Base-by-base conservation (phyloP, 2,329 filamentous ascomycete genomes). In the Xylaria multiplex region DNA sequence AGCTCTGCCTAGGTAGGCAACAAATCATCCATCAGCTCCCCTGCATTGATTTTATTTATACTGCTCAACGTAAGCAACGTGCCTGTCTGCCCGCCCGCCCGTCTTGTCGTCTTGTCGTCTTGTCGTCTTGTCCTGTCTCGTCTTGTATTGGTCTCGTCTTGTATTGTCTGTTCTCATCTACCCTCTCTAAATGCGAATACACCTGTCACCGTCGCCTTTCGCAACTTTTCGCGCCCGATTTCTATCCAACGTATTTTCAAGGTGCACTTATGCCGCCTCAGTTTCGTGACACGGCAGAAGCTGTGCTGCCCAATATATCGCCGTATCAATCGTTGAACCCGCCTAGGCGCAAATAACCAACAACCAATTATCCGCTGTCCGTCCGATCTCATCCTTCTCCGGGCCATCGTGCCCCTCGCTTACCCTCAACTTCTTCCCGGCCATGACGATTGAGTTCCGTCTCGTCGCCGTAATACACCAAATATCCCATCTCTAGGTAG, bases 271-370 rank as follows among this genome's bases (percentile, higher is more conserved):
- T 72, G 68, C 65, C 62, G 67, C 67, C 67, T 66, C 67, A 32
- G 69, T 66, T 67, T 65, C 59, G 72, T 74, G 55, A 71, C 61
- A 70, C 72, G 67, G 63, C 68, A 71, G 67, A 54, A 66, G 68
- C 59, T 68, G 67, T 67, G 66, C 70, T 70, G 61, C 68, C 69
- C 65, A 67, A 67, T 62, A 69, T 64, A 66, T 71, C 67, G 65
- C 62, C 54, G 55, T 60, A 59, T 58, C 40, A 14, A 30, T 60
- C 35, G 19, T 43, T 62, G 40, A 55, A 52, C 46, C 52, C 43
- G 64, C 22, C 55, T 64, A 56, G 45, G 49, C 52, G 59, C 68
- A 56, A 63, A 62, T 61, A 37, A 56, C 32, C 59, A 48, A 19
- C 56, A 14, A 24, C 55, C 55, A 65, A 60, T 63, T 54, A 53